Base-by-base conservation (phyloP, 139 green algal genomes). In the Tetradesmus obliquus region DNA sequence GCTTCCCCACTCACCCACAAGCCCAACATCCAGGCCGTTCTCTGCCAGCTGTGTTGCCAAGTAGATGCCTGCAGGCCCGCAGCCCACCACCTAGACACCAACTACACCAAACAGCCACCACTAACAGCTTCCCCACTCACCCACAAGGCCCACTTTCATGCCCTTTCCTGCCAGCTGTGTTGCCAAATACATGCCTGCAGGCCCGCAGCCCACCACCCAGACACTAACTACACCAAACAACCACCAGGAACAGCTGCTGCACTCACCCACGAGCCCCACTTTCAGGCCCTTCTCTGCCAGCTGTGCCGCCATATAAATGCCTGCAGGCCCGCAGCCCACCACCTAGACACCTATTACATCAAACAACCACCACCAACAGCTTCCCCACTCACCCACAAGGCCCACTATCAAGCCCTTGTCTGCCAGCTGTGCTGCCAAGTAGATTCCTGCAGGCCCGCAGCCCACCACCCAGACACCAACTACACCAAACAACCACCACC, bases 141-240 rank as follows among this genome's bases (percentile, higher is more conserved):
- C 95, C 10, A 98, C 88, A 3, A 98, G 93, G 22, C 91, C 96
- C 2, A 98, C 96, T 3, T n/a, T 91, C 0, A 99, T 86, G 7
- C 97, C 98, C 0, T 93, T 87, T 54, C 95, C 93, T 2, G 91
- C 98, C 55, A 98, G 93, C 91, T 99, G 96, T 15, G 95, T 95
- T 1, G 98, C 97, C 22, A 99, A 91, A 54, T 93, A 95, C 0
- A 99, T 92, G 2, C 98, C 98, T 2, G 32, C 32, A 91, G 99
- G 96, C 1, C 98, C 98, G 72, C 96, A 98, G 22, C 98, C 98
- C 5, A 98, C 96, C 19, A 99, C 93, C 6, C 0, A 97, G 96
- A 87, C 32, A 45, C 32, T 45, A 45, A 45, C 32, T 99, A 97
- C 4, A 79, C 45, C 32, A 45, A 45, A 45, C 32, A 45, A 19